Evolutionary conservation across 345 rosid species (phyloP), one percentile per base, ranked within the genome.

Genomic region (Sonneratia alba): DNA sequence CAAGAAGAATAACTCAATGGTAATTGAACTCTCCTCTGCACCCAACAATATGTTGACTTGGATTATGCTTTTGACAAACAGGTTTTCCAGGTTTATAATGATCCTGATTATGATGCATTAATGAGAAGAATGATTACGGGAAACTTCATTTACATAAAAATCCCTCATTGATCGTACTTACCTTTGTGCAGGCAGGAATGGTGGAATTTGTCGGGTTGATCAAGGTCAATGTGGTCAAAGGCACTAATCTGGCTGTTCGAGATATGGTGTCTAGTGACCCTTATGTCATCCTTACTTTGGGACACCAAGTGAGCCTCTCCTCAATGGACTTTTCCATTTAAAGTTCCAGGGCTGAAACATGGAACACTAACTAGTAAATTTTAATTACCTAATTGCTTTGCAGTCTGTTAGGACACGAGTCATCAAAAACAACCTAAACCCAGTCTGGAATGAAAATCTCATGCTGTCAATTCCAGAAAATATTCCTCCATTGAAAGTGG

Each of bases 371-470:
- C 51, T 9, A 13, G 15, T 47, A 47, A 13, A 8, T 47, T 47
- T 9, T 13, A 47, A 47, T 47, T 47, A 16, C 24, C 7, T 4
- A 6, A 2, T 34, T 38, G 49, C 72, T 24, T 72, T 85, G 79
- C 82, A 95, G 99, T 85, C 97, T 0, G 96, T 95, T 49, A 89
- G 81, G 85, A 92, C 99, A 1, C 84, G 92, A 15, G 98, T 92
- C 77, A 89, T 95, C 78, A 95, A 92, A 85, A 95, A 84, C 87
- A 92, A 87, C 81, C 84, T 95, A 78, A 95, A 95, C 75, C 99
- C 99, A 2, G 92, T 95, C 57, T 95, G 99, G 99, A 95, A 92
- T 77, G 97, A 95, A 78, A 85, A 88, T 64, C 85, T 95, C 47
- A 95, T 92, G 98, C 73, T 95, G 79, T 89, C 97, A 2, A 95